Percentiles rank a stretch among this genome's conserved stretches.
phyloP scores from a whole-genome alignment of 163 green algal genomes.

The Prototheca wickerhamii region DNA sequence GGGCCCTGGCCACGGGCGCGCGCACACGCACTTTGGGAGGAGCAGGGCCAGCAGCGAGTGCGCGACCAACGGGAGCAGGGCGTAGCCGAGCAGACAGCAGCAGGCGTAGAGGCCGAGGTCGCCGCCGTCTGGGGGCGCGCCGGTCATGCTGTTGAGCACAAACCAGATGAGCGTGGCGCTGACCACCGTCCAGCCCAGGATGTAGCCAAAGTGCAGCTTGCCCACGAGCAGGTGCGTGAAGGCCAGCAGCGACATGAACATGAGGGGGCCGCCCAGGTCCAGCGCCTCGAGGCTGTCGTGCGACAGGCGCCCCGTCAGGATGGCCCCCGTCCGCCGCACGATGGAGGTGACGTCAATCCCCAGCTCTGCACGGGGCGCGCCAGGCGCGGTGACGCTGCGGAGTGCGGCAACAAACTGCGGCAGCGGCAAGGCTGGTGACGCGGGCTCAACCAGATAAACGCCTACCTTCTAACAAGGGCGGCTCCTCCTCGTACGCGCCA shows the following conservation, averaged over 20 bases:
- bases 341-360: slow-evolving; percentile 83
- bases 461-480: slow-evolving; percentile 71
- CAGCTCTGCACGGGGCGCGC: slow-evolving; percentile 59
- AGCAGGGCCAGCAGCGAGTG: slow-evolving; percentile 55
- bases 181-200: slow-evolving; percentile 85
- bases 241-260: slow-evolving; percentile 66
- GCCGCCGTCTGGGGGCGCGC: slow-evolving; percentile 27
- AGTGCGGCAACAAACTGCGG: no score
- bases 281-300: slow-evolving; percentile 60
- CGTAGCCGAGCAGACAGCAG: slow-evolving; percentile 81
- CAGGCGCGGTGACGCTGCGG: no score
- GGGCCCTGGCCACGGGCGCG: no score
- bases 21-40: slow-evolving; percentile 28
- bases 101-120: slow-evolving; percentile 69
- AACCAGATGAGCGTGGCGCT: slow-evolving; percentile 67
- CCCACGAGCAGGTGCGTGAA: slow-evolving; percentile 77
- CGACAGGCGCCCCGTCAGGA: slow-evolving; percentile 55
- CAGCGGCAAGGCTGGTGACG: no score
- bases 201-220: slow-evolving; percentile 89
- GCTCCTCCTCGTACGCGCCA: slow-evolving; percentile 67
- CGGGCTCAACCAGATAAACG: no score
- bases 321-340: slow-evolving; percentile 48
- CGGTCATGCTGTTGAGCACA: slow-evolving; percentile 65
- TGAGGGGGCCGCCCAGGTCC: slow-evolving; percentile 78
- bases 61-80: slow-evolving; percentile 67